Evolutionary conservation across 2,329 filamentous ascomycete species (phyloP).

Genomic region (Davidsoniella neocaledoniae): DNA sequence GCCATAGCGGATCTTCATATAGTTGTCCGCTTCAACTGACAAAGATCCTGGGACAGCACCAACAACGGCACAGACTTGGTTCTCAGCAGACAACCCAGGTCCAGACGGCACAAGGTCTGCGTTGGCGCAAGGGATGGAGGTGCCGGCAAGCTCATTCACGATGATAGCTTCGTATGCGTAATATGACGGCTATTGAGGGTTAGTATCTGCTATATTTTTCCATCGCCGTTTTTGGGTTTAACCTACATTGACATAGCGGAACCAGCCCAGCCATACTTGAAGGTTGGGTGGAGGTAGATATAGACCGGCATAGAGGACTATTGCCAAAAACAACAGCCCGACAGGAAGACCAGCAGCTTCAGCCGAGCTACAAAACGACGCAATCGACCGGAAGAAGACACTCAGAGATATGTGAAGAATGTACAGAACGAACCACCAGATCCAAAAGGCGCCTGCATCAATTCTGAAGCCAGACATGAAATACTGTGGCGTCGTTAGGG

Average conservation of each 20-base stretch:
- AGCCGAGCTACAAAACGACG: not conserved
- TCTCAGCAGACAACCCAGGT: not conserved
- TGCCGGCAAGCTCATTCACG: not conserved
- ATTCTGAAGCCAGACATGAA: constrained; percentile 19
- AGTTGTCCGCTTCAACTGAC: not conserved
- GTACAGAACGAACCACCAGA: constrained; percentile 45
- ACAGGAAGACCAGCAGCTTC: not conserved
- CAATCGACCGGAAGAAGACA: not conserved
- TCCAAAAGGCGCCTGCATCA: constrained; percentile 33
- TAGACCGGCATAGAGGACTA: not conserved
- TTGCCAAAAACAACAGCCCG: not conserved
- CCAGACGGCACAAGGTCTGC: not conserved
- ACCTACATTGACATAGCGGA: not conserved
- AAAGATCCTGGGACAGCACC: constrained; percentile 1
- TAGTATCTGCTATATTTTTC: no score
- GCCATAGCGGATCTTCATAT: not conserved
- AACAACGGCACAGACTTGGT: not conserved
- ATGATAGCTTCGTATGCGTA: constrained; percentile 2
- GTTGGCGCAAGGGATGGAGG: not conserved
- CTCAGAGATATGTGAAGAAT: not conserved
- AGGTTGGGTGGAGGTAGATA: not conserved
- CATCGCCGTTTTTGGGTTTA: no score
- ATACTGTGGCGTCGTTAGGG: constrained; percentile 14
- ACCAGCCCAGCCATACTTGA: not conserved
- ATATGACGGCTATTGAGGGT: not conserved